Evolutionary conservation across 495 filamentous ascomycete species (phyloP).

Genomic region (Platismatia glauca): DNA sequence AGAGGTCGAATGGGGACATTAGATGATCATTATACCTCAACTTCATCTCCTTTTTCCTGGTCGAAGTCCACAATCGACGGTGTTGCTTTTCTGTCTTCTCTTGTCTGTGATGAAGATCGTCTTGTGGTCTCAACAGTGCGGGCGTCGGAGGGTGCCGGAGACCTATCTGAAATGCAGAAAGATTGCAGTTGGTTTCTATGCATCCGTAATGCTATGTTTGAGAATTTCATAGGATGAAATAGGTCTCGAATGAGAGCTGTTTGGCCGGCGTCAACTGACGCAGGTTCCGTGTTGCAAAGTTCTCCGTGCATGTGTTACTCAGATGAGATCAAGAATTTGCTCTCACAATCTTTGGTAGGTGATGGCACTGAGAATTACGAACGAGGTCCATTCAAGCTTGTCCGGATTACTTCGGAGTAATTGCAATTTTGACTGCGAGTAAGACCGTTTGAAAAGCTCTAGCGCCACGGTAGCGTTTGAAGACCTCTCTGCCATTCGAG

Average conservation of each 20-base stretch:
- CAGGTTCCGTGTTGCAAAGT: not conserved
- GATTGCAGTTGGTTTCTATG: not conserved
- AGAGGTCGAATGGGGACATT: too few species aligned
- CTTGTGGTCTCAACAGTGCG: too few species aligned
- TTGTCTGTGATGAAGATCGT: too few species aligned
- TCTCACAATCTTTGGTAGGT: constrained; percentile 11
- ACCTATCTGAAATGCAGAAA: not conserved
- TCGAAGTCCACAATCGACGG: too few species aligned
- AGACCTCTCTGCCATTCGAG: not conserved
- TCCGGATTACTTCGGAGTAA: constrained; percentile 27
- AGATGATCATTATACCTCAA: too few species aligned
- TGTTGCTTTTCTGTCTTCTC: too few species aligned
- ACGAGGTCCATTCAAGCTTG: constrained; percentile 30
- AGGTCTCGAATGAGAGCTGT: not conserved
- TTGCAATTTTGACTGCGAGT: constrained; percentile 25
- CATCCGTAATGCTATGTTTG: not conserved
- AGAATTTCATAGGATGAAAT: not conserved
- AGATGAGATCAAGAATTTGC: too few species aligned
- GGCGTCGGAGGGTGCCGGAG: too few species aligned
- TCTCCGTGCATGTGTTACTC: too few species aligned
- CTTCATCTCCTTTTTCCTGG: too few species aligned
- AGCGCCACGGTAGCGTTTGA: constrained; percentile 1
- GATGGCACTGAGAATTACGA: constrained; percentile 32
- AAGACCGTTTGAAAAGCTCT: constrained; percentile 21
- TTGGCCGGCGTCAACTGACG: not conserved